Conservation (phyloP, 1,139 yeast species). For the Nakaseomyces delphensis region DNA sequence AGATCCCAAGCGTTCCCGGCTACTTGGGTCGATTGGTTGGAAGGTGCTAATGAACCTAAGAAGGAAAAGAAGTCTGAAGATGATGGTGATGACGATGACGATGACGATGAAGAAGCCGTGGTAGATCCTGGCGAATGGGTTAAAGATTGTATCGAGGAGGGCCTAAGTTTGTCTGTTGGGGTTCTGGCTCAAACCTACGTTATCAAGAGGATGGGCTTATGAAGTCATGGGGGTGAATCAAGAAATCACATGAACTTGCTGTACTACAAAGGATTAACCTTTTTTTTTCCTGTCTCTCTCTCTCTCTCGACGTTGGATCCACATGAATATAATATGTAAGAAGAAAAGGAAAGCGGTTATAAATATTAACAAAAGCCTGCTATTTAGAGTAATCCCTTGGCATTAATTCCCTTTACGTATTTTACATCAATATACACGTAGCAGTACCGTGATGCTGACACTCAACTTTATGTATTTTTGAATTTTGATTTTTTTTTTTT, state of each 20-base stretch:
- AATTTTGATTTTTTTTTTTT: background rate
- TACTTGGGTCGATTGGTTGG: conserved; percentile 84
- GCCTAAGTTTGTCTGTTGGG: conserved; percentile 71
- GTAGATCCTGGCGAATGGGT: conserved; percentile 95
- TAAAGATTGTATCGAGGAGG: conserved; percentile 82
- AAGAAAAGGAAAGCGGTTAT: too few relatives aligned
- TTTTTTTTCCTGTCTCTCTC: background rate
- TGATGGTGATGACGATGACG: conserved; percentile 19
- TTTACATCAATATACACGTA: background rate
- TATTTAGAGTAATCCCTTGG: too few relatives aligned
- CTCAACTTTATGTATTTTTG: too few relatives aligned
- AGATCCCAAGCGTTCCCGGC: conserved; percentile 86
- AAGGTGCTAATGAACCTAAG: conserved; percentile 32
- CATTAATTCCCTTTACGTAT: too few relatives aligned
- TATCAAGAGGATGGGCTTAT: conserved; percentile 76
- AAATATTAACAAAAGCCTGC: too few relatives aligned
- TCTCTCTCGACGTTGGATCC: too few relatives aligned
- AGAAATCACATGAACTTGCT: too few relatives aligned
- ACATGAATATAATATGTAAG: background rate
- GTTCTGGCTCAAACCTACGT: conserved; percentile 86
- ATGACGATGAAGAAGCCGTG: conserved; percentile 34
- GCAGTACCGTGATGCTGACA: background rate
- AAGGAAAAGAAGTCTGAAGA: conserved; percentile 15
- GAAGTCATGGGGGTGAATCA: too few relatives aligned
- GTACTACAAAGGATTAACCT: too few relatives aligned